A percentile compares a stretch with the other conserved stretches of the same genome.
Conservation (phyloP, 2,329 filamentous ascomycete genomes). For the Aspergillus sp. region DNA sequence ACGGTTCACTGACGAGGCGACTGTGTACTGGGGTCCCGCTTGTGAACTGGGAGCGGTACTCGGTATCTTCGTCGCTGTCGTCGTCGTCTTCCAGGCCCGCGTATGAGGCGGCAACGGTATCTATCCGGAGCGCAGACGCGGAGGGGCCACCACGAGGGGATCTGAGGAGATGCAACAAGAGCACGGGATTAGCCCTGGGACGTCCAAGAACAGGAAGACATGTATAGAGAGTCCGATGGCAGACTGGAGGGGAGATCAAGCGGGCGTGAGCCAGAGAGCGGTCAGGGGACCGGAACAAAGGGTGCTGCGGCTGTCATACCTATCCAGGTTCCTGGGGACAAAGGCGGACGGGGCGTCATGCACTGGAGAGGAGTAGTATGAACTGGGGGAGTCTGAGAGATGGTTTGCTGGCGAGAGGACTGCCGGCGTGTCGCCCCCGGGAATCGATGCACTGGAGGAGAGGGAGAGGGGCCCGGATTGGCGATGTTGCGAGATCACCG, state of each 20-base stretch:
- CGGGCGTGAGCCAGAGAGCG: conserved; percentile 4
- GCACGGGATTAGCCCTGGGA: conserved; percentile 26
- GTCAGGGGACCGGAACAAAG: conserved; percentile 5
- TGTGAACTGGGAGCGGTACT: conserved; percentile 27
- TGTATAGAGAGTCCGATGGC: conserved; percentile 16
- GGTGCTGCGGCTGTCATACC: conserved; percentile 28
- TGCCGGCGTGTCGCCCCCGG: conserved; percentile 21
- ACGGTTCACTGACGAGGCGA: conserved; percentile 43
- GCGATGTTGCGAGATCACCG: conserved; percentile 28
- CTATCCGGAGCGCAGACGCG: conserved; percentile 30
- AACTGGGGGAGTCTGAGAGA: conserved; percentile 19
- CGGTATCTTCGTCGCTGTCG: conserved; percentile 25
- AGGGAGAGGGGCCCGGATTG: conserved; percentile 14
- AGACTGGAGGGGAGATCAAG: conserved; percentile 4
- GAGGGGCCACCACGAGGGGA: conserved; percentile 39
- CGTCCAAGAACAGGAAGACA: conserved; percentile 16
- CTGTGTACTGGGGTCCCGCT: conserved; percentile 38
- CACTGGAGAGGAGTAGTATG: conserved; percentile 23
- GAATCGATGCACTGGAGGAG: conserved; percentile 23
- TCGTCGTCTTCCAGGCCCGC: conserved; percentile 24
- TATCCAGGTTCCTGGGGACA: conserved; percentile 37
- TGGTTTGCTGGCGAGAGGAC: conserved; percentile 9
- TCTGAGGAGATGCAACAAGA: conserved; percentile 27
- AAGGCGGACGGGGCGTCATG: conserved; percentile 28
- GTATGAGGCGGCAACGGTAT: conserved; percentile 24